Conservation (phyloP, 1,284 basidiomycete genomes). For the Tylopilus sp. region DNA sequence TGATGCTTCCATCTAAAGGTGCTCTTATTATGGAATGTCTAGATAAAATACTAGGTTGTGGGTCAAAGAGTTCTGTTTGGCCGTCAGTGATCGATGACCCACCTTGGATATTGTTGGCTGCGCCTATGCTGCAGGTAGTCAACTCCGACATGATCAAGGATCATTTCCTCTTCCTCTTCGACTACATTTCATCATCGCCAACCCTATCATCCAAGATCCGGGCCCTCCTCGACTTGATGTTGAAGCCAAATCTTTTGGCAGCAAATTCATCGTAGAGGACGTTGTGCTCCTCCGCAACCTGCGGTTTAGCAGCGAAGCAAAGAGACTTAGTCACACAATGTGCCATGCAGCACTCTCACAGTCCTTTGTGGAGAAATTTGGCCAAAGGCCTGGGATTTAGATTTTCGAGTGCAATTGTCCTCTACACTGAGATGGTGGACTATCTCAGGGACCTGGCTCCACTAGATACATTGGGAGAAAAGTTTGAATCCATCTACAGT, state of each 20-base stretch:
- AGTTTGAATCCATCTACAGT: conserved; percentile 75
- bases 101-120: conserved; percentile 87
- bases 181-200: conserved; percentile 91
- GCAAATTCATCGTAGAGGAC: conserved; percentile 90
- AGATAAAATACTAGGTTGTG: conserved; percentile 73
- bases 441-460: conserved; percentile 69
- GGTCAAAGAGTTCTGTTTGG: conserved; percentile 69
- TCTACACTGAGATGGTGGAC: conserved; percentile 65
- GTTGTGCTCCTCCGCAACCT: conserved; percentile 84
- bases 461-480: conserved; percentile 72
- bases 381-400: conserved; percentile 83
- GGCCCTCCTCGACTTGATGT: conserved; percentile 68
- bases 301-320: conserved; percentile 74
- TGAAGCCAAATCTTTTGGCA: conserved; percentile 75
- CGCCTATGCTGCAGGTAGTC: conserved; percentile 93
- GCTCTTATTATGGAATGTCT: conserved; percentile 70
- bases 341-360: conserved; percentile 69
- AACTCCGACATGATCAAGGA: conserved; percentile 96
- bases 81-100: conserved; percentile 83
- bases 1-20: conserved; percentile 48
- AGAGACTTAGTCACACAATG: conserved; percentile 60
- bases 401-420: conserved; percentile 87
- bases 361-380: conserved; percentile 81
- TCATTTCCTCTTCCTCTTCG: conserved; percentile 95
- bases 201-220: conserved; percentile 74